Conservation (phyloP, 345 rosid species). For the Reutealis trisperma region DNA sequence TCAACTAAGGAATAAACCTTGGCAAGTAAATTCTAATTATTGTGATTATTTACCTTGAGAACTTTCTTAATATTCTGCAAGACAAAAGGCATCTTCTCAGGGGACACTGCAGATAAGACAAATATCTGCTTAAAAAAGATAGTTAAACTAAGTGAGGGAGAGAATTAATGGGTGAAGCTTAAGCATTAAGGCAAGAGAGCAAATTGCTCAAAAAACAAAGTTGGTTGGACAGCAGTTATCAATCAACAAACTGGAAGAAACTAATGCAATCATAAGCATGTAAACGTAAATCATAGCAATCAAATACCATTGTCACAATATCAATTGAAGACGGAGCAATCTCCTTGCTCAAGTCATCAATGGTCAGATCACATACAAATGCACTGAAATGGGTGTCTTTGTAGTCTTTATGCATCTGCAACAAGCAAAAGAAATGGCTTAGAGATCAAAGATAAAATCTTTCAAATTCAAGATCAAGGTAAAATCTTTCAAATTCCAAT, state of each 20-base stretch:
- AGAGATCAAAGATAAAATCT: background rate
- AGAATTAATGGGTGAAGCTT: conserved; percentile 19
- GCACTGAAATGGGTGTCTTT: conserved; percentile 54
- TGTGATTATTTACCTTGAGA: conserved; percentile 57
- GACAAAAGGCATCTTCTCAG: conserved; percentile 84
- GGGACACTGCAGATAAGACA: conserved; percentile 89
- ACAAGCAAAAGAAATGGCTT: conserved; percentile 9
- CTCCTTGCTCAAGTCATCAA: conserved; percentile 67
- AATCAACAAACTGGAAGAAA: conserved; percentile 6
- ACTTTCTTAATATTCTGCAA: conserved; percentile 70
- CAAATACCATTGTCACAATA: conserved; percentile 87
- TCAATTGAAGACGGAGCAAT: conserved; percentile 79
- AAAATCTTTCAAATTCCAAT: background rate
- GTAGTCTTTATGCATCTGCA: conserved; percentile 85
- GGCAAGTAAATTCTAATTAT: conserved; percentile 9
- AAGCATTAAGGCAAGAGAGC: background rate
- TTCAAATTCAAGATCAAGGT: background rate
- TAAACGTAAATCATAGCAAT: conserved; percentile 5
- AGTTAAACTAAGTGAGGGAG: conserved; percentile 13
- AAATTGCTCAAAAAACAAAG: background rate
- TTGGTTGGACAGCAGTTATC: background rate
- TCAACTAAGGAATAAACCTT: conserved; percentile 6
- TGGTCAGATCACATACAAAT: conserved; percentile 78
- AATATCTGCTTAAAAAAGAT: conserved; percentile 81
- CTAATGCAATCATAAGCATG: background rate